phyloP scores from a whole-genome alignment of 164 flowering plant species.

The Malania oleifera region DNA sequence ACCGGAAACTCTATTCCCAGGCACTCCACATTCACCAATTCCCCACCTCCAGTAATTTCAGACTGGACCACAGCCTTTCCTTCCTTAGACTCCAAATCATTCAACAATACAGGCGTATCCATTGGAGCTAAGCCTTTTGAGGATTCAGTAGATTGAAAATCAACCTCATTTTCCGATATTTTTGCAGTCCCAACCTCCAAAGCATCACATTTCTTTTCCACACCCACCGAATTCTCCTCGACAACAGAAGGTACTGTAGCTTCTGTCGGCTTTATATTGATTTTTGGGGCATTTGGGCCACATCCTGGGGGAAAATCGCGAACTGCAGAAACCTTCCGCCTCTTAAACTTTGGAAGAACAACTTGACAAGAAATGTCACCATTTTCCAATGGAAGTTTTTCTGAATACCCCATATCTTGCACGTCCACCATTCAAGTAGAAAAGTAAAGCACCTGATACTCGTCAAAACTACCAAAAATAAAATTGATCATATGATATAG shows the following conservation, averaged over 20 bases:
- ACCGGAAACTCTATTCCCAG: not conserved
- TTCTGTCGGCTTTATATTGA: not conserved
- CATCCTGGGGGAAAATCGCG: conserved; percentile 55
- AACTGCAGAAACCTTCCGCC: conserved; percentile 44
- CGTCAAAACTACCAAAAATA: too few relatives aligned
- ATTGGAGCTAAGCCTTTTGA: not conserved
- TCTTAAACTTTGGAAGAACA: conserved; percentile 29
- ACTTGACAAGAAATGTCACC: conserved; percentile 3
- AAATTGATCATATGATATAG: too few relatives aligned
- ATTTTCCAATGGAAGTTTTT: conserved; percentile 15
- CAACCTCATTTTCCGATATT: not conserved
- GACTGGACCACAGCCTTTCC: not conserved
- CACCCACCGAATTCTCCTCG: not conserved
- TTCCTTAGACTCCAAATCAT: not conserved
- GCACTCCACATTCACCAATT: conserved; percentile 2
- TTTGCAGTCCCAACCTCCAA: conserved; percentile 3
- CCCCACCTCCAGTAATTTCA: not conserved
- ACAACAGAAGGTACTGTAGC: not conserved
- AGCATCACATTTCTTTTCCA: not conserved
- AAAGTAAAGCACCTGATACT: too few relatives aligned
- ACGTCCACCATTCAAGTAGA: too few relatives aligned
- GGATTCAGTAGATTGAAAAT: not conserved
- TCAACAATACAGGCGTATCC: not conserved
- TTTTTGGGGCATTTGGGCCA: conserved; percentile 25
- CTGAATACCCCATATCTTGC: not conserved